Evolutionary conservation across 352 stramenopile genomes (phyloP).

Genomic region (Blastocystis sp.): DNA sequence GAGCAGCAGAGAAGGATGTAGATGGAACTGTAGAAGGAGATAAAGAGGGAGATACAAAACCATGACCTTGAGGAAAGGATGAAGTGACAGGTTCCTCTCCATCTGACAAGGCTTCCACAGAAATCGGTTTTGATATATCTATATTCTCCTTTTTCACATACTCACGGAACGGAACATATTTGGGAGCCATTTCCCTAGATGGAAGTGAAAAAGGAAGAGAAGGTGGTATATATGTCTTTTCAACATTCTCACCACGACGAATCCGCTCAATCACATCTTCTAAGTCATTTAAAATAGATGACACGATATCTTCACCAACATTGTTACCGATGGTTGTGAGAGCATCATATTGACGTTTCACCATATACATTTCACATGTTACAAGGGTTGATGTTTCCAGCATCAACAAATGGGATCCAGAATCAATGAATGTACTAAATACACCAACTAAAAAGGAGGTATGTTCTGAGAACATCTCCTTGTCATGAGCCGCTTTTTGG

Average conservation of each 20-base stretch:
- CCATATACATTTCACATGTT: conserved; percentile 11
- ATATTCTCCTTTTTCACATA: conserved; percentile 14
- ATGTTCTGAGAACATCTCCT: conserved; percentile 10
- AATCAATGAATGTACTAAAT: conserved; percentile 2
- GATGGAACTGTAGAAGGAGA: neutral
- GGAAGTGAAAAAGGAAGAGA: neutral
- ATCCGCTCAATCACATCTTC: neutral
- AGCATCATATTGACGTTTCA: conserved; percentile 34
- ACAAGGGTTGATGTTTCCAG: neutral
- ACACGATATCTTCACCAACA: neutral
- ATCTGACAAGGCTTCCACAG: neutral
- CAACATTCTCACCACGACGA: neutral
- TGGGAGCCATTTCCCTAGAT: neutral
- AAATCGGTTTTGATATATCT: neutral
- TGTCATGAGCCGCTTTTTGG: conserved; percentile 29
- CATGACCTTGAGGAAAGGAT: neutral
- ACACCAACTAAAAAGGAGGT: neutral
- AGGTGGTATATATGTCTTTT: neutral
- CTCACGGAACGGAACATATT: conserved; percentile 17
- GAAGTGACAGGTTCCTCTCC: neutral
- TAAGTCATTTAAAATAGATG: neutral
- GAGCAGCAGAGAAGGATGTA: no score
- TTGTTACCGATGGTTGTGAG: conserved; percentile 6
- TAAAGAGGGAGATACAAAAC: neutral
- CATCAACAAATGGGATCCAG: neutral